These are phyloP conservation scores for Fusarium sp. DNA, from an alignment of 2,329 filamentous ascomycete genomes.

Conservation along the genomic window DNA sequence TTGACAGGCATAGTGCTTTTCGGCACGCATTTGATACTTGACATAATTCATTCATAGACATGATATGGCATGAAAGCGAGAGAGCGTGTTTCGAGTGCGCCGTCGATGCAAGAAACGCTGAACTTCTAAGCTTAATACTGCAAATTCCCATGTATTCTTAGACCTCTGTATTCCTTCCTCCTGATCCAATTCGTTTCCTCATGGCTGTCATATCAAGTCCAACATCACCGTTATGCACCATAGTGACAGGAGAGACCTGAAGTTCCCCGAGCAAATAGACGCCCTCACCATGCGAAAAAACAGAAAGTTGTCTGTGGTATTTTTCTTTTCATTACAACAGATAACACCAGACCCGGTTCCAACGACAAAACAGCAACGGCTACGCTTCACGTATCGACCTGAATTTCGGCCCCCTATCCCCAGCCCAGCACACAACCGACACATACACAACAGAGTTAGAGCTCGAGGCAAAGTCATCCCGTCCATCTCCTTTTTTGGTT, in stretches of 20 bases:
- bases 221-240: slow-evolving; percentile 8
- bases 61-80: slow-evolving; percentile 20
- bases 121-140: background rate
- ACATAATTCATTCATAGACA: slow-evolving; percentile 22
- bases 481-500: slow-evolving; percentile 42
- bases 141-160: background rate
- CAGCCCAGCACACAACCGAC: slow-evolving; percentile 25
- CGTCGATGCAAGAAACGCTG: slow-evolving; percentile 3
- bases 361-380: slow-evolving; percentile 42
- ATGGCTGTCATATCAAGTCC: background rate
- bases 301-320: slow-evolving; percentile 30
- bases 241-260: background rate
- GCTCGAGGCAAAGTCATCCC: slow-evolving; percentile 21
- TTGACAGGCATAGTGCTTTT: background rate
- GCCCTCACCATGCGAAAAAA: slow-evolving; percentile 22
- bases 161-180: background rate
- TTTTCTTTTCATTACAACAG: slow-evolving; percentile 46
- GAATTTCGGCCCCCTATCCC: slow-evolving; percentile 17
- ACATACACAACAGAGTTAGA: slow-evolving; percentile 34
- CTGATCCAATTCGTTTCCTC: background rate
- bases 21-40: slow-evolving; percentile 13
- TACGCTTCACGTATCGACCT: slow-evolving; percentile 43
- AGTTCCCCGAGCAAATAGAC: slow-evolving; percentile 20
- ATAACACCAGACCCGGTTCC: slow-evolving; percentile 39
- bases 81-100: slow-evolving; percentile 18